These are phyloP conservation scores for Sporothrix humicola DNA, from an alignment of 2,329 filamentous ascomycete genomes.

Conservation along the genomic window DNA sequence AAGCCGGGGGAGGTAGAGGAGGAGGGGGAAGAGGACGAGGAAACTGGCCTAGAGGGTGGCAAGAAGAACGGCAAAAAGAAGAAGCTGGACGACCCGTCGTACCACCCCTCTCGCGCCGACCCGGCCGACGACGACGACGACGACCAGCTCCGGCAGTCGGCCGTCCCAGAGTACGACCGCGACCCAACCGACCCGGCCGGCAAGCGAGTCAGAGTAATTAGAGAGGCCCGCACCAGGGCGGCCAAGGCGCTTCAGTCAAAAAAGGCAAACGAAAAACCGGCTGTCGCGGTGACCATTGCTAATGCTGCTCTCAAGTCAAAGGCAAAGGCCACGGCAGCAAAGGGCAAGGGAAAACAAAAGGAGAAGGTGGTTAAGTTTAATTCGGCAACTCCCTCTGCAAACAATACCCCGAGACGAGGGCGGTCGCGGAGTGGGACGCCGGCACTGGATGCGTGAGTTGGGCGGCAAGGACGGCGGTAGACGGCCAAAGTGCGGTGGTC, in stretches of 20 bases:
- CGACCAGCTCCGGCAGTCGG: slow-evolving; percentile 32
- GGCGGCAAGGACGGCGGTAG: not conserved
- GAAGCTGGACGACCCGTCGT: slow-evolving; percentile 16
- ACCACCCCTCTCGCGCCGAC: slow-evolving; percentile 1
- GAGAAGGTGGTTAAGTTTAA: not conserved
- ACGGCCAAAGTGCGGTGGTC: too few relatives aligned
- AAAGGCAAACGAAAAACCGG: not conserved
- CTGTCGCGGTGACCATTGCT: not conserved
- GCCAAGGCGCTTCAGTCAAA: not conserved
- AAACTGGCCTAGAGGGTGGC: not conserved
- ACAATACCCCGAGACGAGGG: slow-evolving; percentile 3
- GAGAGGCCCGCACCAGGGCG: not conserved
- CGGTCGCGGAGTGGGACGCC: slow-evolving; percentile 14
- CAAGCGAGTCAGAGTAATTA: slow-evolving; percentile 8
- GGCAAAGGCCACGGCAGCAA: not conserved
- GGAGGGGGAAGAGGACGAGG: not conserved
- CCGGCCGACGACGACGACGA: slow-evolving; percentile 28
- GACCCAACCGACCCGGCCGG: slow-evolving; percentile 29
- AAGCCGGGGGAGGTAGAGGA: not conserved
- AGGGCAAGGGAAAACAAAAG: not conserved
- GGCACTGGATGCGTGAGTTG: not conserved
- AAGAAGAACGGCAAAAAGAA: not conserved
- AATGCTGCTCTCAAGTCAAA: slow-evolving; percentile 43
- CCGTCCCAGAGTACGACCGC: slow-evolving; percentile 19
- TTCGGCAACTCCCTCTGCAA: not conserved